A percentile compares a stretch with the other conserved stretches of the same genome.
Conservation (phyloP, 495 filamentous ascomycete genomes). For the Coniosporium apollinis region DNA sequence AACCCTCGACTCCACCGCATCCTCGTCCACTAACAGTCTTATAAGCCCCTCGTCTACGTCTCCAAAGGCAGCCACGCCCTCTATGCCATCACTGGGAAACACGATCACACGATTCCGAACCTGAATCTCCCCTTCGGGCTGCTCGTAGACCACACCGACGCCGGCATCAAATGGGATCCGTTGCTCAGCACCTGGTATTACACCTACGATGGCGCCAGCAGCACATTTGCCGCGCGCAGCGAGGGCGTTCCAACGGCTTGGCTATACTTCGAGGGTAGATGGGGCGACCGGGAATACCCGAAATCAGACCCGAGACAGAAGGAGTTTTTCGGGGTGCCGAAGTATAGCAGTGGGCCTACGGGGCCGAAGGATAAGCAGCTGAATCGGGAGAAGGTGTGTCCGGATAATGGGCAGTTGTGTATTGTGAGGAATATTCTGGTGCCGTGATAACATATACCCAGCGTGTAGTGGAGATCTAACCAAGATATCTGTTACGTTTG, state of each 20-base stretch:
- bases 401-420: conserved; percentile 1
- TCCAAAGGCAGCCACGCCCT: conserved; percentile 17
- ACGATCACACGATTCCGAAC: conserved; percentile 48
- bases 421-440: not conserved
- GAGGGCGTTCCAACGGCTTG: conserved; percentile 11
- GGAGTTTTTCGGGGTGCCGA: conserved; percentile 7
- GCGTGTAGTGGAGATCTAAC: too few relatives aligned
- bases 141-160: conserved; percentile 45
- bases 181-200: conserved; percentile 13
- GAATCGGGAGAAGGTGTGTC: conserved; percentile 11
- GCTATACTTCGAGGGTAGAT: conserved; percentile 13
- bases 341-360: conserved; percentile 9
- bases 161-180: conserved; percentile 23
- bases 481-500: too few relatives aligned
- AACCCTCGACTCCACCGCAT: too few relatives aligned
- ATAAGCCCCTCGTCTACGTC: conserved; percentile 7
- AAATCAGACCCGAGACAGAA: conserved; percentile 11
- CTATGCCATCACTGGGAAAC: conserved; percentile 19
- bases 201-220: conserved; percentile 6
- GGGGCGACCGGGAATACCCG: conserved; percentile 18
- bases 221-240: conserved; percentile 11
- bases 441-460: too few relatives aligned
- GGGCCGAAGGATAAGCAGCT: conserved; percentile 11
- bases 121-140: conserved; percentile 41
- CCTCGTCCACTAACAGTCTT: too few relatives aligned